Conservation (phyloP, 495 filamentous ascomycete species). For the Friedmanniomyces endolithicus region DNA sequence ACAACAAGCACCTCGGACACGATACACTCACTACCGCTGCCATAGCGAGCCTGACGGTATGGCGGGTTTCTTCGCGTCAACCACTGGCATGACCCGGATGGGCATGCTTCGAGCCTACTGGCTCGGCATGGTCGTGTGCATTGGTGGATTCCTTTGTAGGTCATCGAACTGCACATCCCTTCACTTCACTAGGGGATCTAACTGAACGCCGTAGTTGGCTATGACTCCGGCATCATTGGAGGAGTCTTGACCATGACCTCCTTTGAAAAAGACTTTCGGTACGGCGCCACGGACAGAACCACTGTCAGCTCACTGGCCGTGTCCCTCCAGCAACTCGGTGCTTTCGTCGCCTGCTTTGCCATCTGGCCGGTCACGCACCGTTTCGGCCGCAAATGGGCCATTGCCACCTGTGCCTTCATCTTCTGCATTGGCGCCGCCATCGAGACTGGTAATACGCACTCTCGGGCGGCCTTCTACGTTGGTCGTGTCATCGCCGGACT, state of each 20-base stretch:
- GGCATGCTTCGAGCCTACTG: conserved; percentile 41
- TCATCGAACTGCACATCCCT: background rate
- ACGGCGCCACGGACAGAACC: background rate
- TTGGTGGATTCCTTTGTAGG: conserved; percentile 31
- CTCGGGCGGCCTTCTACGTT: conserved; percentile 20
- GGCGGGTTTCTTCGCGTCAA: background rate
- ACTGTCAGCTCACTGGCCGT: conserved; percentile 14
- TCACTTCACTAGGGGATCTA: background rate
- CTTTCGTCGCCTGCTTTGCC: conserved; percentile 18
- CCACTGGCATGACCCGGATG: conserved; percentile 8
- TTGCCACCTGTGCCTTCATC: conserved; percentile 18
- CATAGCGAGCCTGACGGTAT: background rate
- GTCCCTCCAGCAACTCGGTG: conserved; percentile 18
- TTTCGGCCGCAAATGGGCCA: conserved; percentile 18
- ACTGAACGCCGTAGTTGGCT: conserved; percentile 5
- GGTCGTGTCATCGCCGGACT: conserved; percentile 24
- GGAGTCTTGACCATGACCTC: conserved; percentile 21
- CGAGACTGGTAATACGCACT: conserved; percentile 27
- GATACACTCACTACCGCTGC: background rate
- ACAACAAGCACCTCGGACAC: background rate
- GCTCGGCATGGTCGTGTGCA: conserved; percentile 37
- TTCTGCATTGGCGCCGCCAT: conserved; percentile 23
- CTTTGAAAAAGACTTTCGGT: conserved; percentile 17
- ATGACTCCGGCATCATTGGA: conserved; percentile 17
- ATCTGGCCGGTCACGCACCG: conserved; percentile 15